phyloP scores from a whole-genome alignment of 306 rosid species.

The Ceratonia siliqua region DNA sequence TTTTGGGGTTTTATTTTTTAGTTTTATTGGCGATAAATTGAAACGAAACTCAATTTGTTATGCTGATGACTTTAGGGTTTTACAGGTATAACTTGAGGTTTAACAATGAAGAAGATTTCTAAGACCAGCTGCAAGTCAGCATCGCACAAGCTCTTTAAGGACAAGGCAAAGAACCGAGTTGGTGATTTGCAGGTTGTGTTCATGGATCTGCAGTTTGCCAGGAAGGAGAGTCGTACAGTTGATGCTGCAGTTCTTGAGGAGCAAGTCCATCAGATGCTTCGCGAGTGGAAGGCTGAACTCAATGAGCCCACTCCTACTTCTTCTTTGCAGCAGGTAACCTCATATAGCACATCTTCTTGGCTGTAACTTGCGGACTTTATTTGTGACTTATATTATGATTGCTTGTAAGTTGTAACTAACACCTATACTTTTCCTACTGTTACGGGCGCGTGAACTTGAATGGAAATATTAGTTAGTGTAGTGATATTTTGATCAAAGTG shows the following conservation, averaged over 20 bases:
- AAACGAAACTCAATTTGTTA: background rate
- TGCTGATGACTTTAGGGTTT: constrained; percentile 44
- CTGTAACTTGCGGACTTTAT: constrained; percentile 23
- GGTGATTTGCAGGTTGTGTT: constrained; percentile 82
- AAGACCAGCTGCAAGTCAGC: constrained; percentile 84
- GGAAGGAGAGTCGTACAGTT: constrained; percentile 80
- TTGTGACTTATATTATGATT: background rate
- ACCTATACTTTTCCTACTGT: constrained; percentile 15
- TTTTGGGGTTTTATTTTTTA: background rate
- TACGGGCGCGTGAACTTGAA: constrained; percentile 17
- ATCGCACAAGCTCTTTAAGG: constrained; percentile 77
- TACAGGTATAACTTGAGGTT: constrained; percentile 23
- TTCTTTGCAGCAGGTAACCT: constrained; percentile 76
- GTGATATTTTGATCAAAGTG: constrained; percentile 22
- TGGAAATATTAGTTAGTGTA: constrained; percentile 2
- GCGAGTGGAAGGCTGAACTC: constrained; percentile 90
- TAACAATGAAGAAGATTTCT: constrained; percentile 67
- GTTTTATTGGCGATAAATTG: constrained; percentile 18
- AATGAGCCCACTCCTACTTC: constrained; percentile 83
- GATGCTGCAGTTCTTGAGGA: constrained; percentile 76
- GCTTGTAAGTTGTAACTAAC: too few species aligned
- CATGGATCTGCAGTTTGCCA: constrained; percentile 75
- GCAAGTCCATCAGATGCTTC: constrained; percentile 92
- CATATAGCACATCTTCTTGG: constrained; percentile 21
- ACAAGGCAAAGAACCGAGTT: constrained; percentile 85